Evolutionary conservation across 2,329 filamentous ascomycete genomes (phyloP).

Genomic region (Phoma herbarum): DNA sequence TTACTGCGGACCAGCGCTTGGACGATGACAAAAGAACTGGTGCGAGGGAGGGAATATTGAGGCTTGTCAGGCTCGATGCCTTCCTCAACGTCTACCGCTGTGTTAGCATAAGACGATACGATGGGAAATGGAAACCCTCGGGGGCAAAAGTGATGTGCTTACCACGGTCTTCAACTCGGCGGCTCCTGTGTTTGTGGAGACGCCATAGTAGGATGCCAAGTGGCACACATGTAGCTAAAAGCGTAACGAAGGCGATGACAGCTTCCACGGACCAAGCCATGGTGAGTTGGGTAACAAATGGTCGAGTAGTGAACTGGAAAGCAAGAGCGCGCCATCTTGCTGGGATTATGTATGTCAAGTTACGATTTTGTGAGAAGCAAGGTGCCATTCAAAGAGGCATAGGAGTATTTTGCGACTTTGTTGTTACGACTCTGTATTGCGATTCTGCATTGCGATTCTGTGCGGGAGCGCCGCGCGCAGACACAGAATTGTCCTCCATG

Average conservation of each 20-base stretch:
- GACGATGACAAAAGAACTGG: not conserved
- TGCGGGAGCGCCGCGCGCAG: no score
- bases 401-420: not conserved
- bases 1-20: slow-evolving; percentile 4
- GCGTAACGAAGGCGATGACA: slow-evolving; percentile 18
- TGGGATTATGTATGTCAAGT: not conserved
- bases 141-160: no score
- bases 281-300: not conserved
- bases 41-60: not conserved
- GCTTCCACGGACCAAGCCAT: slow-evolving; percentile 17
- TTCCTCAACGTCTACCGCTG: slow-evolving; percentile 3
- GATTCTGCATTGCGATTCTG: slow-evolving; percentile 11
- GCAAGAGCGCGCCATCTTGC: not conserved
- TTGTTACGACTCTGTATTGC: not conserved
- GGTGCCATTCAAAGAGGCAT: not conserved
- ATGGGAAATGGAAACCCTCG: no score
- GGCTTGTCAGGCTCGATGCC: not conserved
- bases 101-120: not conserved
- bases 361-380: slow-evolving; percentile 7
- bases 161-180: not conserved
- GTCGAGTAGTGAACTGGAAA: not conserved
- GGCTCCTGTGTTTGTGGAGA: slow-evolving; percentile 5
- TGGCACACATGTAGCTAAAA: slow-evolving; percentile 13
- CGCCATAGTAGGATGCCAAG: slow-evolving; percentile 12
- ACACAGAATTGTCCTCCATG: no score